phyloP scores from a whole-genome alignment of 176 grass and related monocot species.

The Chrysopogon serrulatus region DNA sequence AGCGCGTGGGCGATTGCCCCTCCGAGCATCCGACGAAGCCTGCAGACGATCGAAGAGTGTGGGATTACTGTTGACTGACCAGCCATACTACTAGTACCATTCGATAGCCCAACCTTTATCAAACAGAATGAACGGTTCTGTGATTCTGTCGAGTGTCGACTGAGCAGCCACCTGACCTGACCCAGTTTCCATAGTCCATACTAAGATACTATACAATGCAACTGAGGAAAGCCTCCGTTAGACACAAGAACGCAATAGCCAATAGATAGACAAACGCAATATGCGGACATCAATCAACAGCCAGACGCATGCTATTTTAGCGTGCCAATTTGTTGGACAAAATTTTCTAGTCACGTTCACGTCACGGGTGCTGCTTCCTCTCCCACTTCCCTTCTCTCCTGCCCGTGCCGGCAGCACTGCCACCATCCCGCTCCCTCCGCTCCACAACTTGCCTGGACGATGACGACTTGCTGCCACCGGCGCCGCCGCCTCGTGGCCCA shows the following conservation, averaged over 20 bases:
- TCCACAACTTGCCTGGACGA: conserved; percentile 62
- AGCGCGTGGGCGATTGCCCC: too few species aligned
- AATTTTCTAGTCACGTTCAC: too few species aligned
- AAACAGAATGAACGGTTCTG: too few species aligned
- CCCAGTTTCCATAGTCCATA: too few species aligned
- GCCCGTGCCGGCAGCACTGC: not conserved
- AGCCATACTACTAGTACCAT: too few species aligned
- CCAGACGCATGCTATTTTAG: not conserved
- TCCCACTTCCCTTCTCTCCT: conserved; percentile 87
- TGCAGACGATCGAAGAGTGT: too few species aligned
- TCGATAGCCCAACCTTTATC: too few species aligned
- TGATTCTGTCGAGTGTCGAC: too few species aligned
- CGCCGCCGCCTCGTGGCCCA: conserved; percentile 24
- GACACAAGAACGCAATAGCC: not conserved
- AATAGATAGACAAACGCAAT: not conserved
- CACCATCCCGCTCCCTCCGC: conserved; percentile 65
- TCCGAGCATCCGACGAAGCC: too few species aligned
- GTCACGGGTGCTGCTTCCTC: conserved; percentile 58
- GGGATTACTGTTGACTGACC: not conserved
- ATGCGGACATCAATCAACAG: not conserved
- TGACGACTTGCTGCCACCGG: conserved; percentile 15
- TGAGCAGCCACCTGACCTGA: not conserved
- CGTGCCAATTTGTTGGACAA: not conserved
- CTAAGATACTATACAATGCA: not conserved
- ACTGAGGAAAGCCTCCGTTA: not conserved